phyloP scores from a whole-genome alignment of 768 basidiomycete species.

The Podaxis pistillaris region DNA sequence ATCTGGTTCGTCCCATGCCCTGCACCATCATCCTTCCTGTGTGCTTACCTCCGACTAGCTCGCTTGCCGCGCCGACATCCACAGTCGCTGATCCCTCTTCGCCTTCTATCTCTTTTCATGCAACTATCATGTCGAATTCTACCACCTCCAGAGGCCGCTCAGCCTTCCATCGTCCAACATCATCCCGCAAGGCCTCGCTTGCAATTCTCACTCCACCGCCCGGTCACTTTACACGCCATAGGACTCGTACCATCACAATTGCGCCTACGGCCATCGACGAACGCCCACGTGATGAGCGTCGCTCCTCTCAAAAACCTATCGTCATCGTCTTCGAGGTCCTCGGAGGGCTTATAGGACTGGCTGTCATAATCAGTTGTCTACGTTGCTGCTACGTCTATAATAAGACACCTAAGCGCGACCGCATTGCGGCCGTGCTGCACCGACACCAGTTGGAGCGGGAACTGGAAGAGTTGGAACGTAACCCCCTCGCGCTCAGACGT shows the following conservation, averaged over 20 bases:
- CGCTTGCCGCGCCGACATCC: background rate
- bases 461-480: slow-evolving; percentile 45
- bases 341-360: slow-evolving; percentile 37
- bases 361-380: slow-evolving; percentile 32
- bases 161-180: slow-evolving; percentile 10
- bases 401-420: slow-evolving; percentile 44
- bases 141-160: background rate
- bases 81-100: background rate
- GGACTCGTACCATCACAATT: slow-evolving; percentile 10
- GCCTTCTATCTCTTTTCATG: background rate
- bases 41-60: background rate
- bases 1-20: slow-evolving; percentile 5
- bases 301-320: slow-evolving; percentile 29
- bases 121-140: background rate
- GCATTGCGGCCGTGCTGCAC: slow-evolving; percentile 38
- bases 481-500: slow-evolving; percentile 28
- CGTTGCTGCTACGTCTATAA: slow-evolving; percentile 44
- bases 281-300: slow-evolving; percentile 12
- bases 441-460: slow-evolving; percentile 50
- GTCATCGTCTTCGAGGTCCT: slow-evolving; percentile 45
- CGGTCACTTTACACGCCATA: slow-evolving; percentile 3
- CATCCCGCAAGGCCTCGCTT: slow-evolving; percentile 6
- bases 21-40: background rate
- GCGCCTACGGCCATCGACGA: slow-evolving; percentile 15
- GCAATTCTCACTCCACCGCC: slow-evolving; percentile 4